phyloP scores from a whole-genome alignment of 768 basidiomycete species.

The Boletus rex-veris region DNA sequence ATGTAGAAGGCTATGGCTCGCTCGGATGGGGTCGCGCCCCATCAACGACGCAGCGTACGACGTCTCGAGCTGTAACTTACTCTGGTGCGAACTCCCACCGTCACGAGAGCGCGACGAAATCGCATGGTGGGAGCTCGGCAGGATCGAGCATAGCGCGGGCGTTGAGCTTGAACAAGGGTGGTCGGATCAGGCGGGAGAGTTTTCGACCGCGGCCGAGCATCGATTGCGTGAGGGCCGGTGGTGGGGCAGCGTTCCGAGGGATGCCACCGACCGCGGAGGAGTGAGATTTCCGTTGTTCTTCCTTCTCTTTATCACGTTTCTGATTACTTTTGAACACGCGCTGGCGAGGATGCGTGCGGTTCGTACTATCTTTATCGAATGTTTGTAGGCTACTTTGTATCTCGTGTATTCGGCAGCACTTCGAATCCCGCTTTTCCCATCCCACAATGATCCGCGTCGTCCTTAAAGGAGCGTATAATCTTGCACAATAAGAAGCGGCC shows the following conservation, averaged over 20 bases:
- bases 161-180: constrained; percentile 40
- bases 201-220: constrained; percentile 79
- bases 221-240: constrained; percentile 37
- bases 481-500: neutral
- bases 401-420: constrained; percentile 1
- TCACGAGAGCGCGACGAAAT: constrained; percentile 8
- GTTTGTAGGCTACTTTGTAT: constrained; percentile 4
- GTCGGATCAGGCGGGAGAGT: constrained; percentile 65
- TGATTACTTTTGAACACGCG: constrained; percentile 10
- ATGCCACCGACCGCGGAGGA: constrained; percentile 30
- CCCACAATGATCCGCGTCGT: constrained; percentile 10
- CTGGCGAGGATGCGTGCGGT: constrained; percentile 16
- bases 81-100: constrained; percentile 11
- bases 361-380: constrained; percentile 24
- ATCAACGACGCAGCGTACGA: constrained; percentile 29
- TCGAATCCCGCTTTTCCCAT: neutral
- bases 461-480: neutral
- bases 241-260: constrained; percentile 14
- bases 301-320: neutral
- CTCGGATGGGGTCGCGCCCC: constrained; percentile 37
- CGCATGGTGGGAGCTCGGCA: constrained; percentile 11
- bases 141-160: constrained; percentile 11
- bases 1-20: constrained; percentile 24
- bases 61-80: constrained; percentile 18
- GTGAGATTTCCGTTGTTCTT: constrained; percentile 1